Evolutionary conservation across 2,329 filamentous ascomycete genomes (phyloP).

Genomic region (Colletotrichum sp.): DNA sequence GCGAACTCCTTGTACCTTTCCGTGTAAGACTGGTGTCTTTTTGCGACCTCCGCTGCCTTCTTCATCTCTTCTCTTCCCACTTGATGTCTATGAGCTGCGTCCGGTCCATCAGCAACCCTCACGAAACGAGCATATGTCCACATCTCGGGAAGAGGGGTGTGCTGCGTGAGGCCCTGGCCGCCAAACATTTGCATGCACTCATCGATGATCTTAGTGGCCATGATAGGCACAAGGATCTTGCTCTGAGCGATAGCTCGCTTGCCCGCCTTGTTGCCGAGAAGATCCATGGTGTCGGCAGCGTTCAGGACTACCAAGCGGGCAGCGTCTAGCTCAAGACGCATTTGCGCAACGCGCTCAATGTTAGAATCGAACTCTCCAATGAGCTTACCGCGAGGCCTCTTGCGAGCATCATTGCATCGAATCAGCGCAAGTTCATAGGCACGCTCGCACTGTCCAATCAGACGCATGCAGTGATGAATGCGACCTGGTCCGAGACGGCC

Average conservation of each 20-base stretch:
- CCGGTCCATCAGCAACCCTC: slow-evolving; percentile 88
- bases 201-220: slow-evolving; percentile 88
- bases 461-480: slow-evolving; percentile 97
- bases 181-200: slow-evolving; percentile 93
- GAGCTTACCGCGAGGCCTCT: slow-evolving; percentile 88
- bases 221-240: slow-evolving; percentile 87
- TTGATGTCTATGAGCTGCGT: slow-evolving; percentile 91
- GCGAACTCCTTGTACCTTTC: slow-evolving; percentile 69
- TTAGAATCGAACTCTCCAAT: slow-evolving; percentile 91
- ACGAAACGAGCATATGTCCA: slow-evolving; percentile 85
- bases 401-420: slow-evolving; percentile 87
- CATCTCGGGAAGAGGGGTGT: slow-evolving; percentile 89
- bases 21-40: slow-evolving; percentile 67
- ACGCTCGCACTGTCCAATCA: slow-evolving; percentile 86
- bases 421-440: slow-evolving; percentile 94
- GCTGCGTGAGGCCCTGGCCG: slow-evolving; percentile 88
- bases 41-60: slow-evolving; percentile 63
- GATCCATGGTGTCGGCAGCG: slow-evolving; percentile 93
- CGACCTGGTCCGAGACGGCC: slow-evolving; percentile 93
- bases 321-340: slow-evolving; percentile 90
- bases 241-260: slow-evolving; percentile 96
- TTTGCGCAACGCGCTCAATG: slow-evolving; percentile 91
- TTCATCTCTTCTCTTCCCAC: slow-evolving; percentile 82
- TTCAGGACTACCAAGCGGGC: slow-evolving; percentile 90
- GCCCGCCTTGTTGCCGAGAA: slow-evolving; percentile 84